Evolutionary conservation across 257 asterid species (phyloP), one percentile per base, ranked within the genome.

Genomic region (Jacaranda mimosifolia): DNA sequence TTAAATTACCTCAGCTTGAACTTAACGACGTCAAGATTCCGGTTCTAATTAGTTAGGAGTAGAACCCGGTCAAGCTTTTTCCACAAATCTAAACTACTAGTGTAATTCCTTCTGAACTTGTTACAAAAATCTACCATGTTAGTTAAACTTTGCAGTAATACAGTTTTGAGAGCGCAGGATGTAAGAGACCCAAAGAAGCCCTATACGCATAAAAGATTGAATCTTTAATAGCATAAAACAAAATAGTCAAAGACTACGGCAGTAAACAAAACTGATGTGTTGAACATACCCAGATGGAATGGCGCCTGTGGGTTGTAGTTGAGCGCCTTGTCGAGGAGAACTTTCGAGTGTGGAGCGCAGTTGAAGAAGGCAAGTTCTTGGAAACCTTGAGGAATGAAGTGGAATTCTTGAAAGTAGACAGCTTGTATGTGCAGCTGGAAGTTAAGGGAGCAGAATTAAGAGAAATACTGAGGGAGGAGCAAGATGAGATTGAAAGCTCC

Each of bases 401-500:
- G 71, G 80, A 66, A 75, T 79, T 59, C 63, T 38, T 67, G 81
- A 32, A 45, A 38, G 79, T 9, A 68, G 87, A 79, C 58, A 62
- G 74, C 66, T 67, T 78, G 15, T 48, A 26, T 67, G 74, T 70
- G 75, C 21, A 42, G 36, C 63, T 55, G 67, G 76, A 48, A 63
- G 43, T 55, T 0, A 12, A 63, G 39, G 69, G 56, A 42, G 74
- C 26, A 39, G 80, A 68, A 56, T 40, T 15, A 68, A 78, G 55
- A 62, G 89, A 73, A 72, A 65, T 71, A 70, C 57, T 77, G 63
- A 68, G 74, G 66, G 83, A 51, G 75, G 88, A 83, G 77, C 70
- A 78, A 59, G 89, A 82, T 70, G 91, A 79, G 73, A 85, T 65
- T 43, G 86, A 77, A 52, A 90, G 85, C 92, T 86, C 94, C 97